Evolutionary conservation across 2,329 filamentous ascomycete genomes (phyloP).

Genomic region (Cephalotrichum gorgonifer): DNA sequence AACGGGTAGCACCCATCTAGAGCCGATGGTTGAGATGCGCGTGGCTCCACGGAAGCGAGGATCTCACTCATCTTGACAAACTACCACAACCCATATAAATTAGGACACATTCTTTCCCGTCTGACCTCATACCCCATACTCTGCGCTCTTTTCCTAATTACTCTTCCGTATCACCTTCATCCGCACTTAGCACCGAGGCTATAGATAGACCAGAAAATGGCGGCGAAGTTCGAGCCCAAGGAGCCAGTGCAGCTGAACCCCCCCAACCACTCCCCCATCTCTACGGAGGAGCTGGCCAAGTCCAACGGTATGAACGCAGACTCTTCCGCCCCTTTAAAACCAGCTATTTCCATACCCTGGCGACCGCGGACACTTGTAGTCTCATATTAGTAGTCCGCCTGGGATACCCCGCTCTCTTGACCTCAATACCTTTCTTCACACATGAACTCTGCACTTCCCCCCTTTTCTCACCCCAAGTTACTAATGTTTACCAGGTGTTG

Average conservation of each 20-base stretch:
- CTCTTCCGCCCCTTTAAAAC: neutral
- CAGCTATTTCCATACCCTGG: too few species aligned
- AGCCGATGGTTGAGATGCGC: neutral
- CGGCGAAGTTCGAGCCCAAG: conserved; percentile 69
- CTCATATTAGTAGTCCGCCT: too few species aligned
- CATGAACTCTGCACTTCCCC: neutral
- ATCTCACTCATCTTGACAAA: neutral
- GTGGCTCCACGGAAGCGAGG: neutral
- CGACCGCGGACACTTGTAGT: too few species aligned
- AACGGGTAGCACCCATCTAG: neutral
- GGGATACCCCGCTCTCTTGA: neutral
- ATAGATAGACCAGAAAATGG: conserved; percentile 27
- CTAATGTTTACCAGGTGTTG: conserved; percentile 36
- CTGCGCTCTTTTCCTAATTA: neutral
- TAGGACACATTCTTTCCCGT: neutral
- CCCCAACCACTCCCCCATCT: conserved; percentile 81
- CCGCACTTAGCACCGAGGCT: neutral
- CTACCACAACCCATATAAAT: neutral
- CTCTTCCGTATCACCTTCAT: neutral
- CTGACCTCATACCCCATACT: neutral
- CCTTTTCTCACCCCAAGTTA: neutral
- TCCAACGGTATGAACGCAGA: conserved; percentile 57
- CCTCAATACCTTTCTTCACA: neutral
- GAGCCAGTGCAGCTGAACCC: conserved; percentile 63
- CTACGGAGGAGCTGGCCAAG: conserved; percentile 65